phyloP scores from a whole-genome alignment of 805 yeast genomes.

The Saccharomycopsis sp. region DNA sequence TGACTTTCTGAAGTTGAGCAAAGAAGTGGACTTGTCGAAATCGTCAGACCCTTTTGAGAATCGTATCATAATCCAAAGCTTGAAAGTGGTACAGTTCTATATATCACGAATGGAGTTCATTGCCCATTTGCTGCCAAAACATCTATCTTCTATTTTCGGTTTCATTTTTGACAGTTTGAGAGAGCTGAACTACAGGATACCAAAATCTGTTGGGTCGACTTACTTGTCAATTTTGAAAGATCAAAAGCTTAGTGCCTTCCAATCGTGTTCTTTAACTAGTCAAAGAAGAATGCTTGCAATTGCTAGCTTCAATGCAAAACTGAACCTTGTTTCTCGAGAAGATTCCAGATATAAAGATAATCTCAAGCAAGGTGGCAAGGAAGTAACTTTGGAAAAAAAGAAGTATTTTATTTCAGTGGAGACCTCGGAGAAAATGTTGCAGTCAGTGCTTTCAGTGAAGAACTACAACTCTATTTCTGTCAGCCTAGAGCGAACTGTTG shows the following conservation, averaged over 20 bases:
- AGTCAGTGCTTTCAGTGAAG: conserved; percentile 4
- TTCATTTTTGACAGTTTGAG: too few relatives aligned
- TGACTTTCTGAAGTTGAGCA: neutral
- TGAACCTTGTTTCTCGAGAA: neutral
- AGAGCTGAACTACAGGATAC: conserved; percentile 1
- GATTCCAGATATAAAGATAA: neutral
- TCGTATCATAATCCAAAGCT: conserved; percentile 12
- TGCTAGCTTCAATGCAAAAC: neutral
- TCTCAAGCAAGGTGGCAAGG: neutral
- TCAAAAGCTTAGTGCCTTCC: conserved; percentile 16
- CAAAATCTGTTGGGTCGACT: conserved; percentile 14
- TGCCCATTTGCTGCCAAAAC: conserved; percentile 1
- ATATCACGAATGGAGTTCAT: conserved; percentile 8
- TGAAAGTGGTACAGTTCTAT: conserved; percentile 11
- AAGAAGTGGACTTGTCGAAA: neutral
- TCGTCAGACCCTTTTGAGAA: conserved; percentile 16
- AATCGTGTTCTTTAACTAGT: conserved; percentile 3
- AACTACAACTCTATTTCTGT: conserved; percentile 10
- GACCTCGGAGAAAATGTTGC: conserved; percentile 8
- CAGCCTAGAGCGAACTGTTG: conserved; percentile 7
- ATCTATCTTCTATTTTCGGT: too few relatives aligned
- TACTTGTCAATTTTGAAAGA: conserved; percentile 12
- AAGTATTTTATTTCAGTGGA: conserved; percentile 11
- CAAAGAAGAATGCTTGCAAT: too few relatives aligned
- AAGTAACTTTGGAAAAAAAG: neutral